A percentile compares a stretch with the other conserved stretches of the same genome.
phyloP scores from a whole-genome alignment of 2,329 filamentous ascomycete species.

The Cordyceps cicadae region DNA sequence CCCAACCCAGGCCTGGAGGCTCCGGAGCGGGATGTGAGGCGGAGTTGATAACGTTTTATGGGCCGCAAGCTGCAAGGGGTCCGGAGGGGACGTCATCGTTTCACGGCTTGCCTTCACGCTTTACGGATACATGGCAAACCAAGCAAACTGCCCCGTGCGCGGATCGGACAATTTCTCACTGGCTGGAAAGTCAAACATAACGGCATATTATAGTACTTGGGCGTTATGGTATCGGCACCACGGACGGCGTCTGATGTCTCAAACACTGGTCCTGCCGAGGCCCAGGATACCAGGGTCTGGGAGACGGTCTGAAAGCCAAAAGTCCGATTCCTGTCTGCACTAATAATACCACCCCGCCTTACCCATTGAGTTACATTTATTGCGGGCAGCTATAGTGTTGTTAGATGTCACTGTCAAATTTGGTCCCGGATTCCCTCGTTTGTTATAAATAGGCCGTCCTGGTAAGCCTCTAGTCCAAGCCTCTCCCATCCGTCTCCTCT shows the following conservation, averaged over 20 bases:
- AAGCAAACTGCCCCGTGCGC: not conserved
- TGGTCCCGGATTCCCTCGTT: not conserved
- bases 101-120: not conserved
- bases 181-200: not conserved
- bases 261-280: not conserved
- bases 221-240: not conserved
- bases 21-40: not conserved
- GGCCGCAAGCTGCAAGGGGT: constrained; percentile 1
- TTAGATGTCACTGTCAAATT: not conserved
- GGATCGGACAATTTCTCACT: not conserved
- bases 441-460: not conserved
- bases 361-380: not conserved
- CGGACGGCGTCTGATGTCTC: not conserved
- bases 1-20: not conserved
- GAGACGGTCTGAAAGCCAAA: not conserved
- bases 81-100: not conserved
- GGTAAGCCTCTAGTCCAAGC: not conserved
- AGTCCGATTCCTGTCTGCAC: constrained; percentile 5
- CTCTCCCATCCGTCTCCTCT: not conserved
- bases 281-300: not conserved
- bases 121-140: not conserved
- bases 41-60: not conserved
- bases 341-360: not conserved
- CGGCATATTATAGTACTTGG: too few species aligned
- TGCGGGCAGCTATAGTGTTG: not conserved